These are phyloP conservation scores for Rhodotorula sp. DNA, from an alignment of 1,284 basidiomycete species.

Conservation along the genomic window DNA sequence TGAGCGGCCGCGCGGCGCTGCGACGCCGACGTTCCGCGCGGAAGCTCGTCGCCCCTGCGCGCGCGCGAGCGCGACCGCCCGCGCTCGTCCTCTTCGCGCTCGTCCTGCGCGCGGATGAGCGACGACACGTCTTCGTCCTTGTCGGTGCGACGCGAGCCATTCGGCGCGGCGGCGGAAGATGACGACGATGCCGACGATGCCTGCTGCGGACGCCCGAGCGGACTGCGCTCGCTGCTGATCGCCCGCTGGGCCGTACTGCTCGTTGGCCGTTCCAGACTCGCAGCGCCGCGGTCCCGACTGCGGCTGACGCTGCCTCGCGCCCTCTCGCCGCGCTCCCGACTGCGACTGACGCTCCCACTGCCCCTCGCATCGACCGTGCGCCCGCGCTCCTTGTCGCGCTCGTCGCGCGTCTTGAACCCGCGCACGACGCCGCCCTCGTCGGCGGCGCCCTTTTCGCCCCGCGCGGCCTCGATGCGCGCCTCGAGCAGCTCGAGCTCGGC, in stretches of 20 bases:
- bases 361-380: neutral
- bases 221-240: neutral
- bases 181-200: neutral
- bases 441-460: neutral
- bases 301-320: neutral
- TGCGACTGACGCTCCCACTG: conserved; percentile 1
- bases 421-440: conserved; percentile 21
- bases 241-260: neutral
- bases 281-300: neutral
- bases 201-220: neutral
- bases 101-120: conserved; percentile 21
- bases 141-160: neutral
- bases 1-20: neutral
- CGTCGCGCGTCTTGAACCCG: conserved; percentile 23
- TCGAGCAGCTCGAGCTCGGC: conserved; percentile 31
- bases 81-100: conserved; percentile 32
- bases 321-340: conserved; percentile 5
- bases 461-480: conserved; percentile 6
- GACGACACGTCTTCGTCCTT: conserved; percentile 28
- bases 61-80: conserved; percentile 22
- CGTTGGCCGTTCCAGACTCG: neutral
- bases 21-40: neutral
- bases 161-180: neutral
- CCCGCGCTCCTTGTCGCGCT: neutral
- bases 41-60: neutral